Conservation (phyloP, 2,329 filamentous ascomycete species). For the Diplodia mutila region DNA sequence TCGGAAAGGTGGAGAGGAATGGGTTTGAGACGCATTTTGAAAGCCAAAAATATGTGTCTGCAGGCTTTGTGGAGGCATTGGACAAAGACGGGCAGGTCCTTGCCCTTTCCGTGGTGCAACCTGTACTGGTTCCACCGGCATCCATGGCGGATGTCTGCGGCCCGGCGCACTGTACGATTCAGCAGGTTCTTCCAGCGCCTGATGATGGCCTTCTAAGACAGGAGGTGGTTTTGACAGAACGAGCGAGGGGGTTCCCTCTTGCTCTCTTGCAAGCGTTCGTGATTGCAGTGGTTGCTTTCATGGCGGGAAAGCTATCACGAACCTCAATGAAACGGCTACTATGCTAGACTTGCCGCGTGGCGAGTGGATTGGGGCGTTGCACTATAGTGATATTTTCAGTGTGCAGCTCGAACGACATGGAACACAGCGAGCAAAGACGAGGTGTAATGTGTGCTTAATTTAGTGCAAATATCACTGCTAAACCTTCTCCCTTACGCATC, state of each 20-base stretch:
- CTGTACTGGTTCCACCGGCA: neutral
- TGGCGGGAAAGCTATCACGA: neutral
- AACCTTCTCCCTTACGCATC: too few species aligned
- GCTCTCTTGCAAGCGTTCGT: neutral
- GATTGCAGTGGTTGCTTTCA: neutral
- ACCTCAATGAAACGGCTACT: neutral
- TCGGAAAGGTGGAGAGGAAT: neutral
- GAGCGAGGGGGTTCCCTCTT: too few species aligned
- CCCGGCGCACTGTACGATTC: neutral
- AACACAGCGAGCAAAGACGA: too few species aligned
- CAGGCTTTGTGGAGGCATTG: neutral
- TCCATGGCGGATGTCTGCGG: neutral
- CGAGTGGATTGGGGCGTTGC: neutral
- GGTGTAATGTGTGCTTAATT: too few species aligned
- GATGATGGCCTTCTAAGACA: neutral
- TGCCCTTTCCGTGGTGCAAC: neutral
- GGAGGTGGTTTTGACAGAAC: neutral
- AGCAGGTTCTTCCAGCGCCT: neutral
- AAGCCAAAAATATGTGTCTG: neutral
- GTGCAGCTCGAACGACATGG: too few species aligned
- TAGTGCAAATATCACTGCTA: too few species aligned
- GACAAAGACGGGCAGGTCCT: neutral
- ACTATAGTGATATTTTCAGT: too few species aligned
- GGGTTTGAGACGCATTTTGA: conserved; percentile 3
- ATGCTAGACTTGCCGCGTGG: neutral